Evolutionary conservation across 2,329 filamentous ascomycete species (phyloP).

Genomic region (Fusarium sublunatum): DNA sequence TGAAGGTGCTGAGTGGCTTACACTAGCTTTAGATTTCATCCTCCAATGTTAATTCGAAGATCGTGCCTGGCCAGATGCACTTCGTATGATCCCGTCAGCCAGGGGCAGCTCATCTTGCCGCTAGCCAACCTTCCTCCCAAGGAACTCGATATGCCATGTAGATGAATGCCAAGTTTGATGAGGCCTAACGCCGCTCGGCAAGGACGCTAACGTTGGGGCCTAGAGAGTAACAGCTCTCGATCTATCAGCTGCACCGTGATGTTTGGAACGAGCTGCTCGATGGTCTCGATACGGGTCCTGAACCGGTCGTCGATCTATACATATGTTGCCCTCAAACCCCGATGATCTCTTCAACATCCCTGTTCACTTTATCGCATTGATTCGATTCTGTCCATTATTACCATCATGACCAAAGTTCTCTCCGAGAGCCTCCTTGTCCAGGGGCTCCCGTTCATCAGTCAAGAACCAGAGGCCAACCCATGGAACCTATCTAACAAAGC

Average conservation of each 20-base stretch:
- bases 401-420: constrained; percentile 45
- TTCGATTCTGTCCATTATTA: constrained; percentile 42
- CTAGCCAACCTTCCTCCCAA: constrained; percentile 23
- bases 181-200: constrained; percentile 29
- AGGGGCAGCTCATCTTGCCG: constrained; percentile 20
- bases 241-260: constrained; percentile 22
- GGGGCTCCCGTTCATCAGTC: constrained; percentile 39
- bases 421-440: constrained; percentile 37
- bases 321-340: constrained; percentile 41
- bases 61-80: constrained; percentile 18
- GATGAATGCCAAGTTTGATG: constrained; percentile 13
- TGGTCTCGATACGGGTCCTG: constrained; percentile 21
- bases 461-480: constrained; percentile 34
- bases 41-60: constrained; percentile 22
- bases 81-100: constrained; percentile 28
- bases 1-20: constrained; percentile 41
- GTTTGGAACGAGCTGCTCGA: constrained; percentile 11
- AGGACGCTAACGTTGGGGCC: constrained; percentile 29
- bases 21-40: constrained; percentile 23
- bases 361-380: constrained; percentile 27
- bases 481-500: constrained; percentile 39
- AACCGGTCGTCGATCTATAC: constrained; percentile 18
- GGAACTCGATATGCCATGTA: constrained; percentile 13
- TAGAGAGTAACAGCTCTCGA: constrained; percentile 23
- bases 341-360: constrained; percentile 11